Conservation (phyloP, 352 stramenopile species). For the Pythium phragmitis region DNA sequence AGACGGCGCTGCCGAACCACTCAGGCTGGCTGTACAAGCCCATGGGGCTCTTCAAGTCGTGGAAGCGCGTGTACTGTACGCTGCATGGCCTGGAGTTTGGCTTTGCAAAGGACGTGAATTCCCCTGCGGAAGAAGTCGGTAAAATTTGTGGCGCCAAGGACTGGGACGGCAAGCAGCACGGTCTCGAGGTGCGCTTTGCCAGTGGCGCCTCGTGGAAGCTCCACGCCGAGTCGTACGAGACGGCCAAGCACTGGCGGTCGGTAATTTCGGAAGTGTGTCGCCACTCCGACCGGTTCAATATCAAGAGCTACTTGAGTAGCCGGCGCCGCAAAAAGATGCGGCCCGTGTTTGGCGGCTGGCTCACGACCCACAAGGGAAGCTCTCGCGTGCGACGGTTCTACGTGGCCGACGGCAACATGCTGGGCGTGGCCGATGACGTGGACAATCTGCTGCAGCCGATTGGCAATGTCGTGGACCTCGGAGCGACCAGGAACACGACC, state of each 20-base stretch:
- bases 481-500: slow-evolving; percentile 55
- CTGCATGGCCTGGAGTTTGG: slow-evolving; percentile 72
- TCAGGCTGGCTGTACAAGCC: slow-evolving; percentile 83
- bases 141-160: slow-evolving; percentile 58
- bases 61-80: slow-evolving; percentile 82
- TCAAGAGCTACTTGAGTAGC: slow-evolving; percentile 69
- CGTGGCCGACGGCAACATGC: slow-evolving; percentile 63
- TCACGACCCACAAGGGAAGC: slow-evolving; percentile 54
- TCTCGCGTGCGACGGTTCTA: slow-evolving; percentile 67
- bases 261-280: slow-evolving; percentile 55
- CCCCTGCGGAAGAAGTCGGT: slow-evolving; percentile 54
- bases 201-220: slow-evolving; percentile 72
- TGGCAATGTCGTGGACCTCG: slow-evolving; percentile 59
- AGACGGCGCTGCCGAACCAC: slow-evolving; percentile 68
- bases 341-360: slow-evolving; percentile 77
- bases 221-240: slow-evolving; percentile 76
- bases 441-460: slow-evolving; percentile 74
- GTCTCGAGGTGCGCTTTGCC: slow-evolving; percentile 59
- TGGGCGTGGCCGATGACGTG: slow-evolving; percentile 79
- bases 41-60: slow-evolving; percentile 72
- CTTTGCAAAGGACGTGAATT: slow-evolving; percentile 75
- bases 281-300: slow-evolving; percentile 50
- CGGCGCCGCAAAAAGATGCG: slow-evolving; percentile 64
- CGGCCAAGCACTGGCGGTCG: slow-evolving; percentile 67
- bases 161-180: slow-evolving; percentile 72